Evolutionary conservation across 164 flowering plant genomes (phyloP).

Genomic region (Berberis vulgaris): DNA sequence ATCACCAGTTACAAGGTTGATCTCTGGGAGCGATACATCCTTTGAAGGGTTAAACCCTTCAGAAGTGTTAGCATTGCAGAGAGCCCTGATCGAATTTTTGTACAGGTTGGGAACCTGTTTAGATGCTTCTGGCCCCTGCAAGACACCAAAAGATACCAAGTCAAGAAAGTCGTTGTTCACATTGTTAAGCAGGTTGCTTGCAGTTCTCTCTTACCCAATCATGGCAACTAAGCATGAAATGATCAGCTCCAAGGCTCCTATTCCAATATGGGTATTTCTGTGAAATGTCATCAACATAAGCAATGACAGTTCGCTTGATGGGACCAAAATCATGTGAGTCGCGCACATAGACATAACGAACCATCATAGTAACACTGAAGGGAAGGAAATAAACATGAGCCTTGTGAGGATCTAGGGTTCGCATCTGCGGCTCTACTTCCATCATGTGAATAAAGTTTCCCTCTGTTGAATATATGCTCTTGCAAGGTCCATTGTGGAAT

Average conservation of each 20-base stretch:
- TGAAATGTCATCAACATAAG: constrained; percentile 24
- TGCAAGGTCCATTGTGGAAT: constrained; percentile 61
- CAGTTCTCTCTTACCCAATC: constrained; percentile 37
- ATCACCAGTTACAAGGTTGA: constrained; percentile 15
- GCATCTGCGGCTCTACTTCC: constrained; percentile 28
- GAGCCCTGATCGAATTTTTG: constrained; percentile 20
- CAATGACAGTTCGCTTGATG: constrained; percentile 25
- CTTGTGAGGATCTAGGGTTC: constrained; percentile 27
- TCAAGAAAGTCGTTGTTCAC: too few species aligned
- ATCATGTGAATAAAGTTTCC: constrained; percentile 56
- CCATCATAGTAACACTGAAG: constrained; percentile 39
- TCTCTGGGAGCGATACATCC: constrained; percentile 15
- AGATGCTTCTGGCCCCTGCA: constrained; percentile 27
- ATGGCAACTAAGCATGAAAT: constrained; percentile 60
- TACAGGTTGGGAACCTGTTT: constrained; percentile 13
- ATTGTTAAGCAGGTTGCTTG: too few species aligned
- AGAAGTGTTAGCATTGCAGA: constrained; percentile 18
- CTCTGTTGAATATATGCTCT: constrained; percentile 57
- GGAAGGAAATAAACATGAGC: constrained; percentile 48
- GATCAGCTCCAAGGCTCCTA: constrained; percentile 46
- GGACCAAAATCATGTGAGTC: constrained; percentile 23
- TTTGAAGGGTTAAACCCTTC: constrained; percentile 18
- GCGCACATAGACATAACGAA: constrained; percentile 20
- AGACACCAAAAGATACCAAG: not conserved
- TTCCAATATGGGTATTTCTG: constrained; percentile 43